phyloP scores from a whole-genome alignment of 2,329 filamentous ascomycete genomes.

The Pyricularia grisea region DNA sequence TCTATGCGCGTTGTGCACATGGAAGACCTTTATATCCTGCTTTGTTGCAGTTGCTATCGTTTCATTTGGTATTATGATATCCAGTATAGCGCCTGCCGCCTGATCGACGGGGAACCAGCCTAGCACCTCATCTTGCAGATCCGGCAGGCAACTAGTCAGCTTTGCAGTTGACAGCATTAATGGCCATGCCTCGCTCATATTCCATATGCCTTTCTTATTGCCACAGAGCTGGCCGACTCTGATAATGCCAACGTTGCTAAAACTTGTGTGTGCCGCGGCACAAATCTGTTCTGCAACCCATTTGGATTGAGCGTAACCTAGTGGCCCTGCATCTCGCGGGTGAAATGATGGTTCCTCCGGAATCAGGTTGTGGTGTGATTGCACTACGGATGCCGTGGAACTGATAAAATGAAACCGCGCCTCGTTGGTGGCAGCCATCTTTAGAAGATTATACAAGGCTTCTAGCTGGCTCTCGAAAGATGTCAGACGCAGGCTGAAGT shows the following conservation, averaged over 20 bases:
- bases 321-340: background rate
- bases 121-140: background rate
- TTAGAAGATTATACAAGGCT: background rate
- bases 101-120: background rate
- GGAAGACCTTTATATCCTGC: background rate
- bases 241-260: background rate
- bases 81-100: background rate
- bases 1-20: background rate
- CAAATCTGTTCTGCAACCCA: constrained; percentile 1
- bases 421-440: background rate
- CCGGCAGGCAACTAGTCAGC: background rate
- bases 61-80: background rate
- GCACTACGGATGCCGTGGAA: background rate
- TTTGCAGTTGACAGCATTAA: constrained; percentile 1
- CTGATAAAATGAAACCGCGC: background rate
- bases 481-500: constrained; percentile 37
- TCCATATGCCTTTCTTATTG: background rate
- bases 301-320: constrained; percentile 1
- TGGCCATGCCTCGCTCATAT: constrained; percentile 3
- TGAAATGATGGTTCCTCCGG: background rate
- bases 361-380: background rate
- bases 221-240: constrained; percentile 3
- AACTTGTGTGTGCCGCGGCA: background rate
- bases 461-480: constrained; percentile 24
- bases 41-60: background rate